Conservation (phyloP, 1,139 yeast genomes). For the Kodamaea arcana region DNA sequence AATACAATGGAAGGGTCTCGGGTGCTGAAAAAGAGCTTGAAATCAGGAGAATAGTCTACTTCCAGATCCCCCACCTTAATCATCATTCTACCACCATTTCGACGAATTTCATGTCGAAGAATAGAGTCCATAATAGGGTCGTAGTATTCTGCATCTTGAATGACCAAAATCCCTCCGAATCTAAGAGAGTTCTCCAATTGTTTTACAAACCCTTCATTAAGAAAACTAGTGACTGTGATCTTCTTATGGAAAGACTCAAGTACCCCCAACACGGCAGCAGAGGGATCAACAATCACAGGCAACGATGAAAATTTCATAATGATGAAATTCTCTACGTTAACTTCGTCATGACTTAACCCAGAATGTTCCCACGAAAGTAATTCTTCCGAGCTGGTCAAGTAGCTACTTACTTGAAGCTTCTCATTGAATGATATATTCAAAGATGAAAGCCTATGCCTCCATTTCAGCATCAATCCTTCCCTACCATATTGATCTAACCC, state of each 20-base stretch:
- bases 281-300: constrained; percentile 75
- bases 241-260: constrained; percentile 33
- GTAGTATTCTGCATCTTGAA: constrained; percentile 74
- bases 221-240: constrained; percentile 61
- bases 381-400: constrained; percentile 39
- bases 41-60: constrained; percentile 64
- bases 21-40: constrained; percentile 58
- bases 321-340: constrained; percentile 60
- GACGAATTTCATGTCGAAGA: constrained; percentile 55
- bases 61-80: constrained; percentile 59
- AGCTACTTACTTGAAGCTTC: constrained; percentile 28
- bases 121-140: constrained; percentile 71
- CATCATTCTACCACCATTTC: constrained; percentile 68
- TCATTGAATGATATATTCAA: constrained; percentile 42
- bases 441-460: constrained; percentile 39
- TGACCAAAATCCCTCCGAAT: constrained; percentile 73
- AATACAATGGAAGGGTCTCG: constrained; percentile 50
- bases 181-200: constrained; percentile 76
- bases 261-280: constrained; percentile 43
- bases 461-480: constrained; percentile 24
- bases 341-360: constrained; percentile 55
- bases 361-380: constrained; percentile 47
- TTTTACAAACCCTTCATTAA: constrained; percentile 64
- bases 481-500: constrained; percentile 53
- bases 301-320: constrained; percentile 39